These are phyloP conservation scores for Entoloma clypeatum DNA, from an alignment of 1,284 basidiomycete genomes.

Conservation along the genomic window DNA sequence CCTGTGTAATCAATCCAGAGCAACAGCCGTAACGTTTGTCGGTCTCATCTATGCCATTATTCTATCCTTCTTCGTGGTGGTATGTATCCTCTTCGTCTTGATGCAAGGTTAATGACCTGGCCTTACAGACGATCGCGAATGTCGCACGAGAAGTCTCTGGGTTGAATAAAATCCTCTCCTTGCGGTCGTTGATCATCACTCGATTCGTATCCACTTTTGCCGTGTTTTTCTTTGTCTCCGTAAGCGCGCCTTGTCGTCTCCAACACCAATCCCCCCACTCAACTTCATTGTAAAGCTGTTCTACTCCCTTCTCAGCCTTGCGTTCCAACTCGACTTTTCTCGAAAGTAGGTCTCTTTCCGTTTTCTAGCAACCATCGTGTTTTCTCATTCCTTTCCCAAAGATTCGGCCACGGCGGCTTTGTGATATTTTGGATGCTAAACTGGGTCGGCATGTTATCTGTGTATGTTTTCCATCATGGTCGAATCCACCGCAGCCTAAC, in stretches of 20 bases:
- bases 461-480: slow-evolving; percentile 33
- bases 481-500: slow-evolving; percentile 1
- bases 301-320: slow-evolving; percentile 63
- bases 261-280: slow-evolving; percentile 4
- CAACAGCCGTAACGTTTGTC: slow-evolving; percentile 63
- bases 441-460: slow-evolving; percentile 57
- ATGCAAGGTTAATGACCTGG: slow-evolving; percentile 22
- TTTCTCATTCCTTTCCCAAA: slow-evolving; percentile 12
- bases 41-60: slow-evolving; percentile 76
- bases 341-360: slow-evolving; percentile 32
- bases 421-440: slow-evolving; percentile 75
- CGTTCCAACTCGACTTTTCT: slow-evolving; percentile 60
- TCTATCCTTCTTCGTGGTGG: slow-evolving; percentile 41
- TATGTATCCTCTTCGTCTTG: slow-evolving; percentile 20
- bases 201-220: slow-evolving; percentile 52
- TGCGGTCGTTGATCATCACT: slow-evolving; percentile 50
- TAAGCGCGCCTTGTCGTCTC: slow-evolving; percentile 30
- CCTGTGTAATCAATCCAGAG: slow-evolving; percentile 36
- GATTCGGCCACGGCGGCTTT: slow-evolving; percentile 57
- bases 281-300: slow-evolving; percentile 33
- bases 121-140: slow-evolving; percentile 34
- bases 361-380: no score
- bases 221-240: slow-evolving; percentile 60
- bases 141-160: slow-evolving; percentile 41
- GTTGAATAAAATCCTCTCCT: slow-evolving; percentile 45